Evolutionary conservation across 768 basidiomycete species (phyloP), one percentile per base, ranked within the genome.

Genomic region (Heimioporus sp.): DNA sequence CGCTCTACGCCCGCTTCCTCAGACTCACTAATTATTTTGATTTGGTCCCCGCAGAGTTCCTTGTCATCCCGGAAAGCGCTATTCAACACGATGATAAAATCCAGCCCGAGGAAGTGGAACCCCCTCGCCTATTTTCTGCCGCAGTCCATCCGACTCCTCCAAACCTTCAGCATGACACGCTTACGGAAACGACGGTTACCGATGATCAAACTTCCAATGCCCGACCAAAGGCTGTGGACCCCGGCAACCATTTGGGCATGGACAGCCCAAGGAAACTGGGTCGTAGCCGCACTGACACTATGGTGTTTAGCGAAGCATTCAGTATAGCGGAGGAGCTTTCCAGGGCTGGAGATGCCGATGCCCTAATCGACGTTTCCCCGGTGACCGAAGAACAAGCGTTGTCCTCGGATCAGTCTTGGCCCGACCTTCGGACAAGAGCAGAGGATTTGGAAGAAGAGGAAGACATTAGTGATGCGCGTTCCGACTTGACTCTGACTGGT

Each of bases 1-100:
- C 89, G 0, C 76, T 97, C 3, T 95, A 96, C 64, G 86, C 87
- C 34, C 87, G 94, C 60, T 96, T 96, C 75, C 80, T 94, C 50
- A 86, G 86, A 11, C 81, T 96, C 52, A 87, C 88, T 9, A 76
- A 79, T 53, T 82, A 82, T 64, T 95, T 88, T 72, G 83, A 87
- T 53, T 76, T 97, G 41, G 92, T 96, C 0, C 88, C 90, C 0
- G 61, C 78, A 20, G 90, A 92, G 50, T 91, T 95, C 67, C 78
- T 95, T 40, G 87, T 92, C 63, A 91, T 91, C 43, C 90, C 89
- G 0, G 71, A 80, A 15, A 66, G 68, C 28, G 65, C 72, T 17
- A 62, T 65, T 1, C 53, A 67, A 3, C 66, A 68, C 24, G 73
- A 65, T 41, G 64, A 60, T 49, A 64, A 53, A 41, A 34, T 3